Evolutionary conservation across 139 green algal species (phyloP).

Genomic region (Chlorella ohadii): DNA sequence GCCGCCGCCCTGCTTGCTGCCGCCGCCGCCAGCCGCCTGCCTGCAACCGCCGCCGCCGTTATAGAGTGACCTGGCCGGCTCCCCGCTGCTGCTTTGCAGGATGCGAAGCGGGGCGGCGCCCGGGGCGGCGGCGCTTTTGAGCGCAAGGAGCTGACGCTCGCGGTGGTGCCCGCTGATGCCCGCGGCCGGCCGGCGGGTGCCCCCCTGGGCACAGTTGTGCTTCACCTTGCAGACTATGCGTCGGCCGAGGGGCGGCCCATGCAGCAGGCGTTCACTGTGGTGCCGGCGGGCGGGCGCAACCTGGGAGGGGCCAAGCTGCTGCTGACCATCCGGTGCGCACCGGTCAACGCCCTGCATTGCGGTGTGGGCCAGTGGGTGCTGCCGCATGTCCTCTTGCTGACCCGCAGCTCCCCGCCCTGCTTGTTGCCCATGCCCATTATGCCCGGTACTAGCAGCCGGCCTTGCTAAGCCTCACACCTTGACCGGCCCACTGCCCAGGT

Average conservation of each 20-base stretch:
- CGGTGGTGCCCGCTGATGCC: neutral
- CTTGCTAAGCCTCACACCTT: too few species aligned
- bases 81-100: neutral
- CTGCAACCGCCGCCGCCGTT: neutral
- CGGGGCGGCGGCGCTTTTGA: neutral
- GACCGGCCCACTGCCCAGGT: neutral
- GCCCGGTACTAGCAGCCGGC: neutral
- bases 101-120: neutral
- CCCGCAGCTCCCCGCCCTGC: too few species aligned
- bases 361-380: neutral
- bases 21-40: neutral
- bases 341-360: neutral
- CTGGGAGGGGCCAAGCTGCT: constrained; percentile 23
- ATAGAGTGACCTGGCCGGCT: neutral
- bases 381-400: too few species aligned
- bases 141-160: constrained; percentile 12
- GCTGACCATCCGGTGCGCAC: constrained; percentile 22
- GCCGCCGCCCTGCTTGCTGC: neutral
- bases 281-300: neutral
- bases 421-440: too few species aligned
- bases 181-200: neutral
- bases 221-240: constrained; percentile 35
- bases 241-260: neutral
- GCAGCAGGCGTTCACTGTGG: constrained; percentile 17
- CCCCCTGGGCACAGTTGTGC: neutral